Evolutionary conservation across 495 filamentous ascomycete genomes (phyloP), one percentile per base, ranked within the genome.

Genomic region (Penicillium tannophilum): DNA sequence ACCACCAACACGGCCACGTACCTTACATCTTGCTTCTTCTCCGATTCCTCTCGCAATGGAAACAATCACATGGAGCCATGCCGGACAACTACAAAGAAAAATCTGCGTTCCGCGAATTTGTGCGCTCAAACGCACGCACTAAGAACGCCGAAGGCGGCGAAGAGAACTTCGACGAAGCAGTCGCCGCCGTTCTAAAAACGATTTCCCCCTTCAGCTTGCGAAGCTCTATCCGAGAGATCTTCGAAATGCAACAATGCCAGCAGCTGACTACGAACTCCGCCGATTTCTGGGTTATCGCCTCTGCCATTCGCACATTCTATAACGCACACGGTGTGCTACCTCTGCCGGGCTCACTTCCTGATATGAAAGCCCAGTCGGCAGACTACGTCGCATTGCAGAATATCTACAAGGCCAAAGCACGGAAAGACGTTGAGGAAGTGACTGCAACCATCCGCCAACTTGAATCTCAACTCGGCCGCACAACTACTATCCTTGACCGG

Each of bases 101-200:
- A 73, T 87, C 79, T 6, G 90, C 86, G 49, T 96, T 98, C 71
- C 80, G 87, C 43, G 80, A 85, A 12, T 70, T 90, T 12, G 86
- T 97, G 0, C 75, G 81, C 53, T 75, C 76, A 7, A 83, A 84
- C 12, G 84, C 88, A 55, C 83, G 94, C 63, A 90, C 79, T 42
- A 76, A 87, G 63, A 93, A 85, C 62, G 71, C 92, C 31, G 93
- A 97, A 75, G 93, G 91, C 35, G 90, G 89, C 59, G 94, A 98
- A 70, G 94, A 98, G 78, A 99, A 99, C 70, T 99, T 89, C 70
- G 92, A 97, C 41, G 94, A 99, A 73, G 94, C 94, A 16, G 86
- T 84, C 24, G 87, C 83, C 11, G 93, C 93, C 4, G 92, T 98
- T 2, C 71, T 97, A 56, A 97, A 96, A 74, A 88, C 87, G 11